These are phyloP conservation scores for Bryoglossum gracile DNA, from an alignment of 495 filamentous ascomycete genomes.

Conservation along the genomic window DNA sequence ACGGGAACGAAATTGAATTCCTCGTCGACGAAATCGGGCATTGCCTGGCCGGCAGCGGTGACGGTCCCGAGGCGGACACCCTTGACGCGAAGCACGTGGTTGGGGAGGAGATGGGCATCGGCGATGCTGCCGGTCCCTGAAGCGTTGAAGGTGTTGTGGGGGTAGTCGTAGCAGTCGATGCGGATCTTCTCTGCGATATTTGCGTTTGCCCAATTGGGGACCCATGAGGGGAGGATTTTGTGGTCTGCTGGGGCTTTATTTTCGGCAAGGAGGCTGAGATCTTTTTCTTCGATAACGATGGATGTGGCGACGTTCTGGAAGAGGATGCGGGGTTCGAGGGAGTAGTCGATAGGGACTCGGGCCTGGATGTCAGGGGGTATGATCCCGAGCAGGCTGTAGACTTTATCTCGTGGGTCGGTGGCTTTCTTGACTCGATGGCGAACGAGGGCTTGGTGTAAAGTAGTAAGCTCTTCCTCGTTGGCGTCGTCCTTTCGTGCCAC, in stretches of 20 bases:
- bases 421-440: neutral
- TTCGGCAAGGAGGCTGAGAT: neutral
- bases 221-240: neutral
- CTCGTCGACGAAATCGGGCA: neutral
- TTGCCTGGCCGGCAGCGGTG: neutral
- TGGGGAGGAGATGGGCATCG: neutral
- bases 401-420: neutral
- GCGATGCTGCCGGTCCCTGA: neutral
- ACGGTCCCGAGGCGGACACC: neutral
- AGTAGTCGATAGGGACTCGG: neutral
- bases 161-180: neutral
- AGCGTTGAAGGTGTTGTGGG: neutral
- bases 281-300: neutral
- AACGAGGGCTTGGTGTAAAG: neutral
- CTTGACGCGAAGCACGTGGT: neutral
- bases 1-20: neutral
- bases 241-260: neutral
- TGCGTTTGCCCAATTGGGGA: neutral
- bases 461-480: neutral
- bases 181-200: neutral
- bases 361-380: neutral
- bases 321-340: neutral
- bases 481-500: neutral
- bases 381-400: neutral
- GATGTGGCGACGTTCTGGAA: neutral